phyloP scores from a whole-genome alignment of 345 rosid genomes.

The Cardiospermum halicacabum region DNA sequence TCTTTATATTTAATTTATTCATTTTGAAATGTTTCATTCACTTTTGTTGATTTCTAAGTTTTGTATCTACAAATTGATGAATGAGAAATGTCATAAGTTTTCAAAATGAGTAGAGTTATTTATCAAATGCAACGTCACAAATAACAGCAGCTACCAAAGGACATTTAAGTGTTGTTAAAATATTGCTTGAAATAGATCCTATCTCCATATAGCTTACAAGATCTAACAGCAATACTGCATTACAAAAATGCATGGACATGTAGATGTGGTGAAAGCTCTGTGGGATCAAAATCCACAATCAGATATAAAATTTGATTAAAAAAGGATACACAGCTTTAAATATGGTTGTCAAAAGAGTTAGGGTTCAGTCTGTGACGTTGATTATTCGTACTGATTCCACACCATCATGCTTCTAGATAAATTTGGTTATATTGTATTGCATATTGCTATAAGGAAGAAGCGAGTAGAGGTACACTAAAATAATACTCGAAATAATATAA shows the following conservation, averaged over 20 bases:
- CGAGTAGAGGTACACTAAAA: slow-evolving; percentile 87
- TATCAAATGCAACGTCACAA: slow-evolving; percentile 81
- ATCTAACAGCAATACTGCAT: slow-evolving; percentile 83
- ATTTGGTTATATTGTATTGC: slow-evolving; percentile 75
- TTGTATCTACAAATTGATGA: slow-evolving; percentile 54
- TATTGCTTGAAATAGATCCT: slow-evolving; percentile 57
- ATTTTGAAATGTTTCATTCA: neutral
- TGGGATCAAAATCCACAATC: slow-evolving; percentile 64
- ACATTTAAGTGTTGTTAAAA: slow-evolving; percentile 51
- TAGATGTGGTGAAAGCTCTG: slow-evolving; percentile 62
- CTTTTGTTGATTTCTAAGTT: neutral
- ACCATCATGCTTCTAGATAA: slow-evolving; percentile 83
- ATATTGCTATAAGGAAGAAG: slow-evolving; percentile 85
- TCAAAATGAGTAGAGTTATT: slow-evolving; percentile 65
- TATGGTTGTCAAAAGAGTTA: slow-evolving; percentile 91
- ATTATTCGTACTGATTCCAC: slow-evolving; percentile 66
- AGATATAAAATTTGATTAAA: slow-evolving; percentile 77
- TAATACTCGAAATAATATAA: slow-evolving; percentile 80
- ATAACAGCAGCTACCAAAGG: slow-evolving; percentile 81
- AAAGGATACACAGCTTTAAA: slow-evolving; percentile 93
- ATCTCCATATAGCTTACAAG: slow-evolving; percentile 55
- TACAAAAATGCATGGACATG: slow-evolving; percentile 93
- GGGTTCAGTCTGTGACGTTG: slow-evolving; percentile 56
- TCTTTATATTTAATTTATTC: too few species aligned
- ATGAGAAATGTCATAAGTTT: slow-evolving; percentile 69